These are phyloP conservation scores for Somion occarium DNA, from an alignment of 1,284 basidiomycete species.

Conservation along the genomic window DNA sequence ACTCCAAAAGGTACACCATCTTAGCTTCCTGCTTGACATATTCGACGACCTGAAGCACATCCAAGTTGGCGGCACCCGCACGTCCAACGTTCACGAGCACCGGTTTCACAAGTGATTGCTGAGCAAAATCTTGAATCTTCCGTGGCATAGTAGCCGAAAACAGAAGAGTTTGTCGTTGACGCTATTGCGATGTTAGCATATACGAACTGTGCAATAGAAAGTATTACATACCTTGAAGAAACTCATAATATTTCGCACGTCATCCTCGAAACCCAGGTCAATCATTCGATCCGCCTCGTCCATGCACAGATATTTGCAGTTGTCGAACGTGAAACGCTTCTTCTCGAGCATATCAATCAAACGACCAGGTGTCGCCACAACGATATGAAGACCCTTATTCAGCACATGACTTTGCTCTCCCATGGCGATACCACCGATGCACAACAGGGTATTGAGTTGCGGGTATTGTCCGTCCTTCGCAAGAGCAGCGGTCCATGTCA, in stretches of 20 bases:
- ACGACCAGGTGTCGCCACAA: conserved; percentile 94
- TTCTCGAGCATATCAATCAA: conserved; percentile 98
- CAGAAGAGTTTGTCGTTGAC: conserved; percentile 93
- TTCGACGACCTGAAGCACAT: conserved; percentile 96
- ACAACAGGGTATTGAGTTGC: conserved; percentile 81
- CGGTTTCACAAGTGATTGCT: conserved; percentile 89
- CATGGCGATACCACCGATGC: conserved; percentile 98
- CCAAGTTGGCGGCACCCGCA: conserved; percentile 95
- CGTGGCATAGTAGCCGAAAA: conserved; percentile 99
- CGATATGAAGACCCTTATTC: conserved; percentile 89
- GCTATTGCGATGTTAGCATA: conserved; percentile 37
- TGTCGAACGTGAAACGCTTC: conserved; percentile 85
- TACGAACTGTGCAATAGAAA: conserved; percentile 9
- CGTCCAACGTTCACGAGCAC: conserved; percentile 96
- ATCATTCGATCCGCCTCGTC: conserved; percentile 99
- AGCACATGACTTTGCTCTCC: conserved; percentile 90
- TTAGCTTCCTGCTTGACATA: conserved; percentile 99
- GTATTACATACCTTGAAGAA: conserved; percentile 79
- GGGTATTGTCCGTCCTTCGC: conserved; percentile 82
- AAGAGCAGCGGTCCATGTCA: conserved; percentile 81
- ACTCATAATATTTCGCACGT: conserved; percentile 97
- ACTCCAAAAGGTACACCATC: conserved; percentile 98
- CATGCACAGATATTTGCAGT: conserved; percentile 94
- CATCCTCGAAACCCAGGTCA: conserved; percentile 98
- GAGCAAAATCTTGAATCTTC: conserved; percentile 98